Base-by-base conservation (phyloP, 2,329 filamentous ascomycete species). In the Alternaria sp. region DNA sequence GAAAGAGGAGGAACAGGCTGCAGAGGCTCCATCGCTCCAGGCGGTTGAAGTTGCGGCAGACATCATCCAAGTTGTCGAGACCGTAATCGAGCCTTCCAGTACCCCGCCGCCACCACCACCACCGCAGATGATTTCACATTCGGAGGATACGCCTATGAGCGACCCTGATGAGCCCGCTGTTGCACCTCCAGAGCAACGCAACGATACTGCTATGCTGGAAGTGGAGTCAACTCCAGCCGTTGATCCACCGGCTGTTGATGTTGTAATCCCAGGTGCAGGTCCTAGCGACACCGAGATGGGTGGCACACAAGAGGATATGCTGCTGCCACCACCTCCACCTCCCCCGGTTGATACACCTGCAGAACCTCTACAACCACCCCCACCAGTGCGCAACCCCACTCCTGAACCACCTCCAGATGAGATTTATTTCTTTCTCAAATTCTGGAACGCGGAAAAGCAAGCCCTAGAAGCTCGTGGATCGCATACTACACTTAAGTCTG, bases 391-490 rank as follows among this genome's bases (percentile, higher is more conserved):
- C 21, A 44, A 53, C 3, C 68, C 64, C 12, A 68, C 69, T n/a
- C 72, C 75, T 12, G 67, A 71, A 14, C 67, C 69, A 44, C 68
- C 71, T 11, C 67, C 72, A 46, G 74, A 75, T n/a, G 77, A 81
- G 54, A 75, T 81, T 3, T 81, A 80, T 58, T 78, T 81, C 66
- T 81, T 82, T 68, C 59, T 82, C 18, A 82, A 82, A 58, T 70
- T 76, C 28, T 82, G 80, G 67, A 71, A 81, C 33, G 64, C 79
- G 3, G 74, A 79, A n/a, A 69, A 70, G 21, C 79, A 81, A 50
- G 65, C 49, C 3, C 68, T 82, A 4, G 73, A 75, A 54, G 64
- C 78, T 3, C 72, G 71, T 6, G 78, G 79, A 23, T 78, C 74
- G 6, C 73, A 78, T 54, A 65, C 80, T 14, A 74, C 68, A 12